Conservation (phyloP, 2,329 filamentous ascomycete species). For the Fusarium sp. region DNA sequence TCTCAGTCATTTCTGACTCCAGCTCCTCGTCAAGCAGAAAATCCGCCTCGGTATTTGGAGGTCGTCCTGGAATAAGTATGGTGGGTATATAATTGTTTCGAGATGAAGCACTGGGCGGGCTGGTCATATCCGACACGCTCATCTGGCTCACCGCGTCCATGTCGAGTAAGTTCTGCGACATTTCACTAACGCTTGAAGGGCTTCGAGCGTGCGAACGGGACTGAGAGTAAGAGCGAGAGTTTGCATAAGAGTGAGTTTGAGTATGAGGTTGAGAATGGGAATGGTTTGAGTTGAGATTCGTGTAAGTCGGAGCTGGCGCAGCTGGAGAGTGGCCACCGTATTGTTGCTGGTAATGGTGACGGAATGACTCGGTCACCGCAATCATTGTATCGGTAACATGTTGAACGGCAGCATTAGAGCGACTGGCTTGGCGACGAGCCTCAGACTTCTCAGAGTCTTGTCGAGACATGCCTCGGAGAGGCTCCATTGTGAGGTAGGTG, state of each 20-base stretch:
- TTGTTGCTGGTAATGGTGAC: conserved; percentile 41
- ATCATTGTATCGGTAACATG: conserved; percentile 45
- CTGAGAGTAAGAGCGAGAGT: conserved; percentile 10
- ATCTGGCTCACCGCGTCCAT: conserved; percentile 34
- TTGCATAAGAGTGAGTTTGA: conserved; percentile 1
- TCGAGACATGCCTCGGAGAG: conserved; percentile 30
- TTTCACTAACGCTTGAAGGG: conserved; percentile 40
- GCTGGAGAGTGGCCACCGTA: conserved; percentile 31
- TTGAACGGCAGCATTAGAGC: conserved; percentile 35
- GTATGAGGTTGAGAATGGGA: neutral
- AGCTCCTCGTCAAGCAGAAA: conserved; percentile 36
- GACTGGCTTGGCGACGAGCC: conserved; percentile 30
- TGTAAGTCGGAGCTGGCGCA: conserved; percentile 42
- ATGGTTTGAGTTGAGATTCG: conserved; percentile 13
- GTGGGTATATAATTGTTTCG: conserved; percentile 19
- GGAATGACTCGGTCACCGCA: conserved; percentile 46
- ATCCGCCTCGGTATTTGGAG: conserved; percentile 28
- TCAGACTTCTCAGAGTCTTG: conserved; percentile 45
- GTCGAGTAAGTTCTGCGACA: conserved; percentile 39
- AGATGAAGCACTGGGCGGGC: conserved; percentile 34
- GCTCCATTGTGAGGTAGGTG: conserved; percentile 40
- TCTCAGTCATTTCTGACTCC: conserved; percentile 30
- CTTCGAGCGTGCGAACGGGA: conserved; percentile 31
- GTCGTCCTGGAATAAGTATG: conserved; percentile 16
- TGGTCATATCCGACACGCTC: conserved; percentile 38